Evolutionary conservation across 129 eudicot genomes (phyloP), one percentile per base, ranked within the genome.

Genomic region (Lactuca saligna): DNA sequence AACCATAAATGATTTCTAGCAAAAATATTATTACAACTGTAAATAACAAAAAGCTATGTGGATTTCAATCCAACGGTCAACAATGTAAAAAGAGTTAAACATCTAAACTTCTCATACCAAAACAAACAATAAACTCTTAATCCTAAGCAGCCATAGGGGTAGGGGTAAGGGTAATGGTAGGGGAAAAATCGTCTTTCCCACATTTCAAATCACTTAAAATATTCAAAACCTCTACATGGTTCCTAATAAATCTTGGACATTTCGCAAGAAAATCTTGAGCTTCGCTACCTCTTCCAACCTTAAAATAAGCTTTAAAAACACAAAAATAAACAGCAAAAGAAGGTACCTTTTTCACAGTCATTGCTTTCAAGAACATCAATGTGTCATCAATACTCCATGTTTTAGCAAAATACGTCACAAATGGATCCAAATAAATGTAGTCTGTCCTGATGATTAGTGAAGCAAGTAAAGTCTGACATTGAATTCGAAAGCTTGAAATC

Each of bases 151-250:
- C 67, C 63, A 81, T 63, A 71, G 84, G 66, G 17, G 78, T 61
- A 12, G 71, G 39, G n/a, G 20, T 20, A 20, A 20, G 20, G 20
- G 20, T 20, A 20, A 20, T 0, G 20, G 76, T 69, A 49, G 70
- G 76, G 16, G 65, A 32, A 46, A 5, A 46, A 46, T 3, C 51
- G 34, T 63, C 68, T 63, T 64, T 70, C 44, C 76, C 78, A 57
- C 71, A 76, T 56, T 75, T 82, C 81, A 69, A 53, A 49, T 84
- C 65, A 69, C 58, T 61, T 59, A 88, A 88, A 41, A 91, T 78
- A 75, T 79, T 76, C 71, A 91, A 68, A 76, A 91, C 95, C 78
- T 91, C 96, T 46, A 87, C 84, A 68, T 88, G 72, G 72, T 88
- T 84, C 16, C 84, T 79, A 25, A 91, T 77, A 71, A 65, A 71